Conservation (phyloP, 352 stramenopile species). For the Nannochloropsis limnetica region DNA sequence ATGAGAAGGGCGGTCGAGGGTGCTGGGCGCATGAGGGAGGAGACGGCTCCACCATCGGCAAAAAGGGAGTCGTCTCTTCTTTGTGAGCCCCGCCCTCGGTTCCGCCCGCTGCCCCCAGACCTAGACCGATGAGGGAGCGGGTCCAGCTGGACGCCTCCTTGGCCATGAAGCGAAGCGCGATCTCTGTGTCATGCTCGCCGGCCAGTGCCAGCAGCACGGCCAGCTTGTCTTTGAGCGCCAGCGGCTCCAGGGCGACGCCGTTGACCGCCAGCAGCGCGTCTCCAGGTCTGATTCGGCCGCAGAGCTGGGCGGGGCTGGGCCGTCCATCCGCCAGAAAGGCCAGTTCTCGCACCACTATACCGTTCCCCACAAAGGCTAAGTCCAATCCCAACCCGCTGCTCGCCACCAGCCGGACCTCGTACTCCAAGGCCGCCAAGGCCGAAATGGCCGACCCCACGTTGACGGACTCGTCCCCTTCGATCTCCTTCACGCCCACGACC, state of each 20-base stretch:
- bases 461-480: neutral
- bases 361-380: constrained; percentile 2
- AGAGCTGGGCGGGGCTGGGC: constrained; percentile 8
- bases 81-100: neutral
- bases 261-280: constrained; percentile 22
- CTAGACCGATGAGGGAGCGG: neutral
- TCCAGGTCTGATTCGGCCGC: constrained; percentile 10
- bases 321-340: constrained; percentile 21
- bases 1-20: neutral
- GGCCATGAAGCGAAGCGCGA: neutral
- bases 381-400: constrained; percentile 9
- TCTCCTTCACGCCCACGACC: neutral
- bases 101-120: constrained; percentile 2
- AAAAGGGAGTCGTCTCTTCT: neutral
- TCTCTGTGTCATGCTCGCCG: constrained; percentile 25
- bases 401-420: constrained; percentile 32
- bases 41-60: neutral
- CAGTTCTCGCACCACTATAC: neutral
- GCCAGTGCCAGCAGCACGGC: neutral
- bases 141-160: constrained; percentile 33
- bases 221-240: constrained; percentile 31
- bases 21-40: neutral
- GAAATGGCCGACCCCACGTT: constrained; percentile 25
- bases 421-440: constrained; percentile 11
- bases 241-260: neutral